phyloP scores from a whole-genome alignment of 306 rosid species.

The Quercus variabilis region DNA sequence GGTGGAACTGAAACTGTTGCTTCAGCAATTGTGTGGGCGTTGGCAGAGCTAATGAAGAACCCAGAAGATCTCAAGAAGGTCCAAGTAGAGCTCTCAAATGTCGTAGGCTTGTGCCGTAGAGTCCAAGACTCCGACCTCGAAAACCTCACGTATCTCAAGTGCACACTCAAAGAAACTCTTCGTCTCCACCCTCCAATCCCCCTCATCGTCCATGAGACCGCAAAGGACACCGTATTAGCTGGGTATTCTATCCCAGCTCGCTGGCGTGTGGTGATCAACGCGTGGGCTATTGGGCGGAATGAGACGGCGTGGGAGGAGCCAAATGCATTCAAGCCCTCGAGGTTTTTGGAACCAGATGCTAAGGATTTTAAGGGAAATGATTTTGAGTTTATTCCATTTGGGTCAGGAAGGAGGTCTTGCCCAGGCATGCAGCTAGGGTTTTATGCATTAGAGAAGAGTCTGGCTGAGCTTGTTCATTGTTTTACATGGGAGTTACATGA shows the following conservation, averaged over 20 bases:
- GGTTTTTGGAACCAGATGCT: slow-evolving; percentile 29
- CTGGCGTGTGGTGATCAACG: slow-evolving; percentile 43
- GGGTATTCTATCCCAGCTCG: slow-evolving; percentile 40
- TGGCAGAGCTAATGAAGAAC: slow-evolving; percentile 50
- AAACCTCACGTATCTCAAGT: slow-evolving; percentile 34
- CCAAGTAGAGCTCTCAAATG: slow-evolving; percentile 37
- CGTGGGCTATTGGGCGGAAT: slow-evolving; percentile 48
- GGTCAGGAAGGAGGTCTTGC: slow-evolving; percentile 57
- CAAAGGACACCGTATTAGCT: slow-evolving; percentile 15
- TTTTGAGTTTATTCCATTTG: slow-evolving; percentile 56
- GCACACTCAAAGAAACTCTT: slow-evolving; percentile 44
- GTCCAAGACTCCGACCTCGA: slow-evolving; percentile 37
- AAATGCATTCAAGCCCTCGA: slow-evolving; percentile 38
- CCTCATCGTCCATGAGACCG: slow-evolving; percentile 50
- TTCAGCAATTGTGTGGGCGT: slow-evolving; percentile 49
- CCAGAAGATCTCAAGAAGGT: slow-evolving; percentile 31
- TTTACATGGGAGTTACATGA: slow-evolving; percentile 50
- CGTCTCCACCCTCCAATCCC: slow-evolving; percentile 69
- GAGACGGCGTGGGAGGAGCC: slow-evolving; percentile 41
- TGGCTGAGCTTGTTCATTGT: slow-evolving; percentile 48
- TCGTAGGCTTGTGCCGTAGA: slow-evolving; percentile 34
- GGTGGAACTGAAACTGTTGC: slow-evolving; percentile 64
- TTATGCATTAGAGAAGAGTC: slow-evolving; percentile 40
- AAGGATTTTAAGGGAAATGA: slow-evolving; percentile 48
- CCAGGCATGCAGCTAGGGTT: slow-evolving; percentile 56